Conservation (phyloP, 2,329 filamentous ascomycete genomes). For the Akanthomyces dipterigenus region DNA sequence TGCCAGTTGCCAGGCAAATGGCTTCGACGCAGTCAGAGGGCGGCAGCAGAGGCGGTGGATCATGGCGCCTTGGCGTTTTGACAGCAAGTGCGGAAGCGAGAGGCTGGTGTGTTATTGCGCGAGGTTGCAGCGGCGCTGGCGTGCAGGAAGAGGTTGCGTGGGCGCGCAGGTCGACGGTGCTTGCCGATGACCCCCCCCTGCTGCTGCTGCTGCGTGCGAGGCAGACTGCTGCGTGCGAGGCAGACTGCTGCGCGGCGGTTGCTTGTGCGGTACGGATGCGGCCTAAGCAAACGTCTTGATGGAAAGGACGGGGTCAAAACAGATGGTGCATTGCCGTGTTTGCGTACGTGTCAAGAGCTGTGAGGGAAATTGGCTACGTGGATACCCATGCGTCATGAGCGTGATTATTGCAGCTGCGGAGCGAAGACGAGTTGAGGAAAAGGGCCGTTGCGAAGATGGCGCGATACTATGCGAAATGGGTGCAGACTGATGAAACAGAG, state of each 20-base stretch:
- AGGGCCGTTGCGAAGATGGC: neutral
- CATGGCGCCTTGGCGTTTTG: constrained; percentile 6
- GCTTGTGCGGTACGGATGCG: neutral
- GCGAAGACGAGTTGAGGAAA: neutral
- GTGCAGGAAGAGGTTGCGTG: neutral
- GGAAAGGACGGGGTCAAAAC: constrained; percentile 8
- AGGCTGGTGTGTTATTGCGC: neutral
- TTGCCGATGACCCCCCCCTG: neutral
- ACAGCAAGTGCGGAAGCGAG: neutral
- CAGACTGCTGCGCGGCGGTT: constrained; percentile 3
- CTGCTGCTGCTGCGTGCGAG: neutral
- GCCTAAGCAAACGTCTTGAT: neutral
- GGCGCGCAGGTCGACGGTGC: neutral
- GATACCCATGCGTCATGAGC: constrained; percentile 10
- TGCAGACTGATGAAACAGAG: neutral
- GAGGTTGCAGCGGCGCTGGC: neutral
- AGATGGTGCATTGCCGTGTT: neutral
- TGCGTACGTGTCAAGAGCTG: neutral
- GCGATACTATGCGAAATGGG: neutral
- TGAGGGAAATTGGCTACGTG: constrained; percentile 7
- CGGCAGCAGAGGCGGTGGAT: neutral
- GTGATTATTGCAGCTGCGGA: neutral
- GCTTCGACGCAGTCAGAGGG: neutral
- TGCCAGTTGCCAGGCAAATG: neutral
- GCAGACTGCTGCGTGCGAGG: neutral